Percentiles rank a stretch among this genome's conserved stretches.
Conservation (phyloP, 176 grass and related monocot genomes). For the Chloris gayana region DNA sequence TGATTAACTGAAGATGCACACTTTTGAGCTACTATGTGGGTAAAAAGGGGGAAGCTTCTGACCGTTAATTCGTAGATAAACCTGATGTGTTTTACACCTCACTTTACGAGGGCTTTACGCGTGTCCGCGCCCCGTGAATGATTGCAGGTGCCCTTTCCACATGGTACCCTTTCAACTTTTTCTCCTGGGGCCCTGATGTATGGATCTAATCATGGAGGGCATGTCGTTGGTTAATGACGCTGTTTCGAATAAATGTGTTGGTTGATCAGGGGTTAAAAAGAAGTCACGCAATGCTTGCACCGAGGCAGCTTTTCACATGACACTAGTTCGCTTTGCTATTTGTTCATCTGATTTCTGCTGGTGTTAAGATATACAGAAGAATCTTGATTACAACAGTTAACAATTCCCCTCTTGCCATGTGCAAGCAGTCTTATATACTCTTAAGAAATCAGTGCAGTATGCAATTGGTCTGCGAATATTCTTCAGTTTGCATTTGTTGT, state of each 20-base stretch:
- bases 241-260: conserved; percentile 18
- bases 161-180: conserved; percentile 37
- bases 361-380: conserved; percentile 42
- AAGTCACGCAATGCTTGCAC: conserved; percentile 21
- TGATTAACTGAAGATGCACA: background rate
- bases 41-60: conserved; percentile 24
- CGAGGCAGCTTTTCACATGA: conserved; percentile 44
- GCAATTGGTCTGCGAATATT: background rate
- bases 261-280: conserved; percentile 15
- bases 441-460: background rate
- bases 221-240: conserved; percentile 38
- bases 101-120: conserved; percentile 35
- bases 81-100: background rate
- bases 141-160: conserved; percentile 52
- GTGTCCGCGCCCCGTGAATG: conserved; percentile 41
- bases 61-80: conserved; percentile 18
- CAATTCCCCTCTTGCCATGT: conserved; percentile 37
- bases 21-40: background rate
- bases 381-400: conserved; percentile 40
- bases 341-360: conserved; percentile 25
- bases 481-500: conserved; percentile 8
- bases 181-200: conserved; percentile 14
- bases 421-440: conserved; percentile 27
- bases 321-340: conserved; percentile 39
- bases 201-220: conserved; percentile 58